phyloP scores from a whole-genome alignment of 306 rosid species.

The Spatholobus suberectus region DNA sequence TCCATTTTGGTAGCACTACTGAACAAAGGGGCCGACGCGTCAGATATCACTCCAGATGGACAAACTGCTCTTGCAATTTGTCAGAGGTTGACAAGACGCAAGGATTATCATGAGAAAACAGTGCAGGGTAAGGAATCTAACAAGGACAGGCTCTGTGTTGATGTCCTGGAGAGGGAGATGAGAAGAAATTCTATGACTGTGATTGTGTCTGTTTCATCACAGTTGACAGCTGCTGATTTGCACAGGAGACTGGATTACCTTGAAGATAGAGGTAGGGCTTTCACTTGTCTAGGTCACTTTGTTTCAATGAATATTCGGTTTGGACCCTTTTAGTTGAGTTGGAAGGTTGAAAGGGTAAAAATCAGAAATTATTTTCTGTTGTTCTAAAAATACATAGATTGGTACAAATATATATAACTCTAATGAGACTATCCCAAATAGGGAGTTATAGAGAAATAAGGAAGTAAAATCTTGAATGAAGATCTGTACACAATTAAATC shows the following conservation, averaged over 20 bases:
- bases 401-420: not conserved
- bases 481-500: not conserved
- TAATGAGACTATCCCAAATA: not conserved
- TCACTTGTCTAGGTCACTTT: constrained; percentile 17
- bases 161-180: constrained; percentile 87
- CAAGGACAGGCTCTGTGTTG: constrained; percentile 86
- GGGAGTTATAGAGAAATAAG: not conserved
- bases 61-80: constrained; percentile 88
- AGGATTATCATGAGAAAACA: constrained; percentile 65
- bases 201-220: constrained; percentile 49
- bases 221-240: constrained; percentile 66
- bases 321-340: not conserved
- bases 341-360: not conserved
- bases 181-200: constrained; percentile 62
- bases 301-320: constrained; percentile 17
- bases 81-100: constrained; percentile 80
- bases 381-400: not conserved
- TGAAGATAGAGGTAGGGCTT: constrained; percentile 79
- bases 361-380: not conserved
- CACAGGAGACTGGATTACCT: constrained; percentile 67
- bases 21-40: constrained; percentile 70
- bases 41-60: constrained; percentile 69
- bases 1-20: constrained; percentile 72
- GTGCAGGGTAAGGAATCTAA: constrained; percentile 69
- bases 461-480: not conserved